A percentile compares a stretch with the other conserved stretches of the same genome.
These are phyloP conservation scores for Trichomonas tenax DNA, from an alignment of 208 protist species.

Conservation along the genomic window DNA sequence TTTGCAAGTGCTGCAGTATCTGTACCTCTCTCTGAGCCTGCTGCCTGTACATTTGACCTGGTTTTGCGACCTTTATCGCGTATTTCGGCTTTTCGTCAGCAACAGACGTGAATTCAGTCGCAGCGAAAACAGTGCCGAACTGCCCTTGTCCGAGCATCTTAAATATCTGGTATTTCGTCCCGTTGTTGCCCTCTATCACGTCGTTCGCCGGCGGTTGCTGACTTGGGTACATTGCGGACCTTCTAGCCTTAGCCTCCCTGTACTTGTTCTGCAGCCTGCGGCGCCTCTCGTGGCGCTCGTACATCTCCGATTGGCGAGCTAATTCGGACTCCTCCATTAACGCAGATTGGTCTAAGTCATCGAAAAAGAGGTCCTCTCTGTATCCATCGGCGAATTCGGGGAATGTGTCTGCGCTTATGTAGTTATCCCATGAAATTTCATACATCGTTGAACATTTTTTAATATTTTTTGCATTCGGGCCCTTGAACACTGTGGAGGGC, in stretches of 20 bases:
- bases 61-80: not conserved
- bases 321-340: not conserved
- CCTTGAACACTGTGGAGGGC: not conserved
- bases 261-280: not conserved
- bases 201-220: not conserved
- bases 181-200: not conserved
- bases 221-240: not conserved
- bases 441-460: not conserved
- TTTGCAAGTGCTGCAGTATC: not conserved
- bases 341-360: not conserved
- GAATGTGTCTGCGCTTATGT: not conserved
- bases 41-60: not conserved
- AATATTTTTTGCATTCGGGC: not conserved
- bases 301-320: not conserved
- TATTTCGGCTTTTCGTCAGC: not conserved
- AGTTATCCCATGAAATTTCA: not conserved
- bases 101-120: not conserved
- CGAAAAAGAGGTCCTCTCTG: not conserved
- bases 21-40: not conserved
- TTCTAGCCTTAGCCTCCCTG: not conserved
- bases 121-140: not conserved
- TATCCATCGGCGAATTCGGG: not conserved
- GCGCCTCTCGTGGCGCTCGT: not conserved
- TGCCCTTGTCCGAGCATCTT: not conserved
- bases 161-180: not conserved